These are phyloP conservation scores for Guyanaporus albipodus DNA, from an alignment of 768 basidiomycete genomes.

Conservation along the genomic window DNA sequence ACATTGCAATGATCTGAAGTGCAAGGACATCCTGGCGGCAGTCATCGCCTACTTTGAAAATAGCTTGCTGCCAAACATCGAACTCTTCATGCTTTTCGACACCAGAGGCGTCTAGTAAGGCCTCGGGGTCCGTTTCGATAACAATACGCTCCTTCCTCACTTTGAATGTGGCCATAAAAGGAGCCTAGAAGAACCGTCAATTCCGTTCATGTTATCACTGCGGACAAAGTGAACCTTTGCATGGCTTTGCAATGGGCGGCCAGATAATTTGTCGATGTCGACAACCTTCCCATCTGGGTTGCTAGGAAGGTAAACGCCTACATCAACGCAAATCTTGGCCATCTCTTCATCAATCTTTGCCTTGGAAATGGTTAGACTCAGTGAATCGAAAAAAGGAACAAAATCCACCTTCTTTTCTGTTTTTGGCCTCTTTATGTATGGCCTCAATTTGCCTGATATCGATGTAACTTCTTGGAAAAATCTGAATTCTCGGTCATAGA, in stretches of 20 bases:
- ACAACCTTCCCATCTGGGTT: constrained; percentile 96
- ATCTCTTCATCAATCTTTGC: constrained; percentile 99
- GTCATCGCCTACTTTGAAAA: constrained; percentile 99
- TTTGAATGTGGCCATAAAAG: constrained; percentile 99
- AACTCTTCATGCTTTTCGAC: constrained; percentile 59
- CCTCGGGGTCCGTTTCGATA: constrained; percentile 68
- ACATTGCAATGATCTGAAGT: constrained; percentile 97
- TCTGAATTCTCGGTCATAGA: constrained; percentile 91
- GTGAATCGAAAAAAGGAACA: not conserved
- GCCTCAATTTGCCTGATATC: constrained; percentile 96
- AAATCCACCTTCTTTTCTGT: constrained; percentile 85
- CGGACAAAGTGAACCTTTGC: constrained; percentile 66
- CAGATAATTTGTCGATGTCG: constrained; percentile 97
- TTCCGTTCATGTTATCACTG: not conserved
- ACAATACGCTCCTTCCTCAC: constrained; percentile 81
- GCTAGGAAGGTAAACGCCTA: constrained; percentile 96
- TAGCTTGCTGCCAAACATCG: constrained; percentile 96
- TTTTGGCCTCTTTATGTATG: constrained; percentile 92
- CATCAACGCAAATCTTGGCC: constrained; percentile 88
- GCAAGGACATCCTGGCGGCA: constrained; percentile 99
- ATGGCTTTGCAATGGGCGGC: constrained; percentile 93
- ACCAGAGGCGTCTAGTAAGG: constrained; percentile 60
- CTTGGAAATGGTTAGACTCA: constrained; percentile 35
- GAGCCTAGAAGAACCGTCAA: constrained; percentile 59
- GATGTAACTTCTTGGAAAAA: constrained; percentile 98